Evolutionary conservation across 2,329 filamentous ascomycete species (phyloP).

Genomic region (Pyricularia grisea): DNA sequence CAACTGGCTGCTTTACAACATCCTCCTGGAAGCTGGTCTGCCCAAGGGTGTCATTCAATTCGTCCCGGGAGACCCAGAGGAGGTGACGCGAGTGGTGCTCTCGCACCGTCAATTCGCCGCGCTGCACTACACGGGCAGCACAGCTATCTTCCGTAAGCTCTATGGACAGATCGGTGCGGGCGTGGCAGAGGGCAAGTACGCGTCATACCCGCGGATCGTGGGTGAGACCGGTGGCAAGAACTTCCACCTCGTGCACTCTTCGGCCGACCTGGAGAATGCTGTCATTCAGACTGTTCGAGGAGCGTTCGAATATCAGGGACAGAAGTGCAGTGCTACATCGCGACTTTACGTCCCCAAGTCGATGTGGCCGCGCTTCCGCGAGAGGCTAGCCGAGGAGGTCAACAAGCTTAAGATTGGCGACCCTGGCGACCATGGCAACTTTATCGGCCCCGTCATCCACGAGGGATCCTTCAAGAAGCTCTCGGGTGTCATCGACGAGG

Average conservation of each 20-base stretch:
- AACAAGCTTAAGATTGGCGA: constrained; percentile 20
- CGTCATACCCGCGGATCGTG: constrained; percentile 53
- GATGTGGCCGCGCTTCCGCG: constrained; percentile 27
- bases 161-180: constrained; percentile 80
- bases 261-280: constrained; percentile 35
- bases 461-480: constrained; percentile 34
- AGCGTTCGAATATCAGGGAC: constrained; percentile 40
- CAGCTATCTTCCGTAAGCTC: constrained; percentile 78
- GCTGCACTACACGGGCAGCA: constrained; percentile 94
- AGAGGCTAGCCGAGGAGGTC: constrained; percentile 25
- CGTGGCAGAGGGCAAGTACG: constrained; percentile 73
- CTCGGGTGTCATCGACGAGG: constrained; percentile 30
- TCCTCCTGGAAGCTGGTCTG: constrained; percentile 83
- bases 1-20: constrained; percentile 84
- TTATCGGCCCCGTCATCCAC: constrained; percentile 41
- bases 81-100: constrained; percentile 71
- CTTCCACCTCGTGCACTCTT: constrained; percentile 38
- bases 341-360: constrained; percentile 45
- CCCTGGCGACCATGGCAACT: constrained; percentile 23
- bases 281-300: constrained; percentile 35
- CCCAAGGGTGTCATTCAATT: constrained; percentile 90
- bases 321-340: constrained; percentile 41
- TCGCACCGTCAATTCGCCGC: constrained; percentile 73
- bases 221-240: constrained; percentile 45
- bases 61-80: constrained; percentile 76